Evolutionary conservation across 169 alveolate genomes (phyloP), one percentile per base, ranked within the genome.

Genomic region (Cyclospora cayetanensis): DNA sequence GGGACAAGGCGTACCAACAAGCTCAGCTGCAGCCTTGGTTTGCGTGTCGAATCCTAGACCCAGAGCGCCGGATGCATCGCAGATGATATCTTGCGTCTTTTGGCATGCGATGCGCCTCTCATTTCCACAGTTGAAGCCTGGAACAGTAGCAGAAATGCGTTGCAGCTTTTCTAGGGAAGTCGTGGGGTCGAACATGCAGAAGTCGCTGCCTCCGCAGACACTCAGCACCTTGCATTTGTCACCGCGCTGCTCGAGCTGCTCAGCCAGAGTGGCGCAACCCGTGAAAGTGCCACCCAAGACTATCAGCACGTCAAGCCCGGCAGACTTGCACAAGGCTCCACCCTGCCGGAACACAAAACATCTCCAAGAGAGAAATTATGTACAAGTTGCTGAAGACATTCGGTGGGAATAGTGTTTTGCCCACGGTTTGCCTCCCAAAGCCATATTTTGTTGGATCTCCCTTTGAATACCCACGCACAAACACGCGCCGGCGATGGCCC

Each of bases 11-110:
- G 35, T 46, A 84, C 91, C 91, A 39, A 65, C 46, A 42, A 84
- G 68, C 31, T 84, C 91, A 2, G 91, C 63, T 27, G 82, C 91
- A 35, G 70, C 91, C 63, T 74, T 85, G 43, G 80, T 66, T 12
- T 85, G 52, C 1, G 91, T 85, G 42, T 85, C 91, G 66, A 88
- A 88, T 0, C 92, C 88, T 7, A 72, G 86, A 4, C 65, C 80
- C 11, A 34, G 2, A 4, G 77, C 77, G 25, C 77, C 77, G 22
- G 77, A 20, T 5, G 41, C 77, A 65, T 65, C 77, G 4, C 22
- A 29, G 15, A 65, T 25, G 41, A 25, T 12, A n/a, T 34, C 31
- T 37, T 15, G 15, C 5, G 42, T 25, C 22, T 11, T 65, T 46
- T 46, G 25, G 60, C 60, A 46, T 15, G 60, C 60, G 1, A 46